Evolutionary conservation across 495 filamentous ascomycete species (phyloP).

Genomic region (Lasiosphaeria miniovina): DNA sequence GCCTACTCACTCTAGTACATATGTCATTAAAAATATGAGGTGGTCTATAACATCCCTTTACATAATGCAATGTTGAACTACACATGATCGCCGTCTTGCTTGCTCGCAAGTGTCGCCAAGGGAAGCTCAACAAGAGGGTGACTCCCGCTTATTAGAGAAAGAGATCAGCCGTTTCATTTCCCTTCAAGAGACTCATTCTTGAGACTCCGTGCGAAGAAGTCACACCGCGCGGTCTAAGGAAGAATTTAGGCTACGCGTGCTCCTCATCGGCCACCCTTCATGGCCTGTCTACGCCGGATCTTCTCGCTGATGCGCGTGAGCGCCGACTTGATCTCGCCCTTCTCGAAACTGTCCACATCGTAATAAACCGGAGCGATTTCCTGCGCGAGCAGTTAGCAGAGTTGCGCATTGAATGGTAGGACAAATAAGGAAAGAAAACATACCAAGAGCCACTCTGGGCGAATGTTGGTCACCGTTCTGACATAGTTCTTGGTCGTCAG

Average conservation of each 20-base stretch:
- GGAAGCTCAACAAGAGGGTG: too few relatives aligned
- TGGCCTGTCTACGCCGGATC: slow-evolving; percentile 67
- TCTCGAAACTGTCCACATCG: slow-evolving; percentile 75
- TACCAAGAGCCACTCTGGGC: slow-evolving; percentile 86
- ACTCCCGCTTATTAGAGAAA: too few relatives aligned
- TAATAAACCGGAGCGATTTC: slow-evolving; percentile 94
- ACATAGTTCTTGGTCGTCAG: slow-evolving; percentile 95
- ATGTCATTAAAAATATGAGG: too few relatives aligned
- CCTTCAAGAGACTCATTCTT: too few relatives aligned
- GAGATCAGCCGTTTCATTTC: too few relatives aligned
- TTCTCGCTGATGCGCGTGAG: slow-evolving; percentile 73
- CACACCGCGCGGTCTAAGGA: too few relatives aligned
- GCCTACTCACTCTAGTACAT: too few relatives aligned
- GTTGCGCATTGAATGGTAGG: neutral
- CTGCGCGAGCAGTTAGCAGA: slow-evolving; percentile 20
- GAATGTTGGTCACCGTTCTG: slow-evolving; percentile 62
- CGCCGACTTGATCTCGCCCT: slow-evolving; percentile 79
- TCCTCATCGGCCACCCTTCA: slow-evolving; percentile 42
- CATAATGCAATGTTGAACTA: too few relatives aligned
- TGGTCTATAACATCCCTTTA: too few relatives aligned
- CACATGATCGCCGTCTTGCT: too few relatives aligned
- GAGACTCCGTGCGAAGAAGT: too few relatives aligned
- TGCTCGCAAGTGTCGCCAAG: too few relatives aligned
- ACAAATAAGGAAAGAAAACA: slow-evolving; percentile 35
- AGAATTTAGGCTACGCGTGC: neutral